A percentile compares a stretch with the other conserved stretches of the same genome.
phyloP scores from a whole-genome alignment of 1,284 basidiomycete species.

The Cutaneotrichosporon mucoides region DNA sequence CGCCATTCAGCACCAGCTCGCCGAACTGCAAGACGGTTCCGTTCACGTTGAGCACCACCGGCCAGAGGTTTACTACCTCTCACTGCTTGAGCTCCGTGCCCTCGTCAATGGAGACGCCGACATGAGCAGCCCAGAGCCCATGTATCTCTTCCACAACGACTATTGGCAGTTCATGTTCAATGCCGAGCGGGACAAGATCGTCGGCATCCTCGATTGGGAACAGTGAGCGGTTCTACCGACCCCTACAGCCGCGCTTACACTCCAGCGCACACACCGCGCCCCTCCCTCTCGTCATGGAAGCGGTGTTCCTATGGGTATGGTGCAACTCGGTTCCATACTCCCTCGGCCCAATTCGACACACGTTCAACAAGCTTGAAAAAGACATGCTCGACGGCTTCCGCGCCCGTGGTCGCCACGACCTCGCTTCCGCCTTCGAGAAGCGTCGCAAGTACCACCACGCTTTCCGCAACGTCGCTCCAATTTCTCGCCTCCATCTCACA shows the following conservation, averaged over 20 bases:
- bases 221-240: neutral
- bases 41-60: neutral
- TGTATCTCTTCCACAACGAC: neutral
- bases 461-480: neutral
- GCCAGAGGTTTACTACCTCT: neutral
- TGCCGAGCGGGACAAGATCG: neutral
- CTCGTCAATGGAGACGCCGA: neutral
- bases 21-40: neutral
- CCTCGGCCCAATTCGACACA: neutral
- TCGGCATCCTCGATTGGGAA: neutral
- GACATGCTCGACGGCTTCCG: neutral
- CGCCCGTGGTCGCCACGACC: neutral
- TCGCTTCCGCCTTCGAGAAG: neutral
- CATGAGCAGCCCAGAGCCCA: neutral
- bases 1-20: neutral
- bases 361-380: neutral
- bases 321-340: neutral
- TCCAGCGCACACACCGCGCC: neutral
- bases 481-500: neutral
- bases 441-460: neutral
- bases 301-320: neutral
- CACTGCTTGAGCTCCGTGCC: neutral
- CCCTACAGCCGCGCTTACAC: too few species aligned
- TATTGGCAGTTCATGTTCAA: neutral
- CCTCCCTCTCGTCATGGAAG: neutral